Conservation (phyloP, 352 stramenopile genomes). For the Globisporangium alternatum region DNA sequence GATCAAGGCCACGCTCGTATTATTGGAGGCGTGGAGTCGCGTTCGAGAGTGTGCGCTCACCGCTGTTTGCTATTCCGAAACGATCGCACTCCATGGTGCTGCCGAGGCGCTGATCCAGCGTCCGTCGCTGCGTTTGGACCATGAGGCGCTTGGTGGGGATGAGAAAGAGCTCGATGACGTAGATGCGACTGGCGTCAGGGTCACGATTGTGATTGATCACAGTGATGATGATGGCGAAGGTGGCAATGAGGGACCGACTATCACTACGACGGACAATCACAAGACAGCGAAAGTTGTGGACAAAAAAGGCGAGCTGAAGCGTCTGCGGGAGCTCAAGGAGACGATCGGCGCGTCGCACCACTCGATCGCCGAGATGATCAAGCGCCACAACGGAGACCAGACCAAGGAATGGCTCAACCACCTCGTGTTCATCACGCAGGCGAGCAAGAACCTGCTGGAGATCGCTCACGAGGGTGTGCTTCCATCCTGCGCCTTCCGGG, state of each 20-base stretch:
- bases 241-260: background rate
- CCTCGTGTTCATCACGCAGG: slow-evolving; percentile 13
- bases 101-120: slow-evolving; percentile 44
- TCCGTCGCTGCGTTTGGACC: slow-evolving; percentile 25
- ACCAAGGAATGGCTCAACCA: slow-evolving; percentile 9
- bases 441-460: slow-evolving; percentile 19
- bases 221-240: background rate
- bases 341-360: slow-evolving; percentile 3
- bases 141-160: background rate
- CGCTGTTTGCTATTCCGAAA: slow-evolving; percentile 31
- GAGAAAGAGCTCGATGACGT: background rate
- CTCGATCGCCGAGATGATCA: slow-evolving; percentile 7
- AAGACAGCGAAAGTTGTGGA: background rate
- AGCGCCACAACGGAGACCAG: slow-evolving; percentile 6
- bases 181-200: background rate
- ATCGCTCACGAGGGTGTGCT: slow-evolving; percentile 5
- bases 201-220: slow-evolving; percentile 2
- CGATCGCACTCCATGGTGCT: slow-evolving; percentile 40
- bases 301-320: background rate
- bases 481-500: background rate
- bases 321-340: slow-evolving; percentile 4
- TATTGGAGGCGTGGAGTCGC: slow-evolving; percentile 10
- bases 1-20: background rate
- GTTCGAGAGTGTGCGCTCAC: slow-evolving; percentile 21
- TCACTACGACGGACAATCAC: background rate